Percentiles rank a stretch among this genome's conserved stretches.
These are phyloP conservation scores for Rehmannia glutinosa DNA, from an alignment of 257 asterid species.

Conservation along the genomic window DNA sequence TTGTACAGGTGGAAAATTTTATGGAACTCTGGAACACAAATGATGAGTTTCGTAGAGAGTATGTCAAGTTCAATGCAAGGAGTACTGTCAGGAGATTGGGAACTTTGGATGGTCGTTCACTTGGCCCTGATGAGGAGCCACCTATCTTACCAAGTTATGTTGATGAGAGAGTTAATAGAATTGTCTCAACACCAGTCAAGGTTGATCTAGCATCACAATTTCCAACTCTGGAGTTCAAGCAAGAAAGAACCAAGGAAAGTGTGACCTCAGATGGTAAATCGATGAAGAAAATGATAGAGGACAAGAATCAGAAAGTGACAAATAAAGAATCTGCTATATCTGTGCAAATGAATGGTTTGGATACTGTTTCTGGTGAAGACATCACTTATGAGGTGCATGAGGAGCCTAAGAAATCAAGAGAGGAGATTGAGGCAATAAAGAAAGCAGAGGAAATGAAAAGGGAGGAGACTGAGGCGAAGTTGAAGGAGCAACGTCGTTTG, in stretches of 20 bases:
- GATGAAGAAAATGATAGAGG: slow-evolving; percentile 18
- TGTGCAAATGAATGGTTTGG: slow-evolving; percentile 25
- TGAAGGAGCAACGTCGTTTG: slow-evolving; percentile 56
- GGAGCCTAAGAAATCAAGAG: slow-evolving; percentile 32
- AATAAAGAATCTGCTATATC: slow-evolving; percentile 12
- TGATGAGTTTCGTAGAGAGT: slow-evolving; percentile 49
- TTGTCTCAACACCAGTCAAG: slow-evolving; percentile 21
- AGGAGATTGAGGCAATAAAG: slow-evolving; percentile 46
- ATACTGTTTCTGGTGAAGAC: slow-evolving; percentile 16
- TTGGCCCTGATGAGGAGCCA: slow-evolving; percentile 69
- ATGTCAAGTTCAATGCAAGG: slow-evolving; percentile 39
- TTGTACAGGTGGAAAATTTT: slow-evolving; percentile 45
- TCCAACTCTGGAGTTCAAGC: slow-evolving; percentile 26
- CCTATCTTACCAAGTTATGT: slow-evolving; percentile 37
- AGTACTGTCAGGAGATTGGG: slow-evolving; percentile 71
- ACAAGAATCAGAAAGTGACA: slow-evolving; percentile 18
- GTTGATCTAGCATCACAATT: slow-evolving; percentile 17
- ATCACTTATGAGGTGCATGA: slow-evolving; percentile 28
- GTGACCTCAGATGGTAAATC: slow-evolving; percentile 13
- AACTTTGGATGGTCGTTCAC: slow-evolving; percentile 71
- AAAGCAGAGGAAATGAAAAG: slow-evolving; percentile 47
- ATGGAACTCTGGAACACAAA: slow-evolving; percentile 64
- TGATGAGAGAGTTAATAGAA: slow-evolving; percentile 31
- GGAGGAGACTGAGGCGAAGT: slow-evolving; percentile 37
- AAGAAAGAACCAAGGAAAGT: slow-evolving; percentile 17